Percentiles rank a stretch among this genome's conserved stretches.
These are phyloP conservation scores for Ceratocystis colombiana DNA, from an alignment of 2,329 filamentous ascomycete species.

Conservation along the genomic window DNA sequence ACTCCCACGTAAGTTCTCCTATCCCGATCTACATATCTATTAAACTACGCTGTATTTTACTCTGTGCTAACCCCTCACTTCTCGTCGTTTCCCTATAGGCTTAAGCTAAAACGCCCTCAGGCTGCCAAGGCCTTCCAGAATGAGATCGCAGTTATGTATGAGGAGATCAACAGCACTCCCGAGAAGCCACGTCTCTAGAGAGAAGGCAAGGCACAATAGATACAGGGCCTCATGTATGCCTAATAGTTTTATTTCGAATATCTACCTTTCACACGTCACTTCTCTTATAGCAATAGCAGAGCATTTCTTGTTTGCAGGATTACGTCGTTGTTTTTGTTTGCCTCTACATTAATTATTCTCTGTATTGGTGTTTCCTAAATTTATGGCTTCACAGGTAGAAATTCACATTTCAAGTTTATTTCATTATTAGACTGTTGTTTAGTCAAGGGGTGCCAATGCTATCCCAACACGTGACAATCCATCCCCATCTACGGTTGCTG, in stretches of 20 bases:
- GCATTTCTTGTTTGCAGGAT: not conserved
- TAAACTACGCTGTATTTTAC: not conserved
- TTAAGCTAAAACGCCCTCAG: slow-evolving; percentile 52
- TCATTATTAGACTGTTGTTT: no score
- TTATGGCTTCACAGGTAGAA: not conserved
- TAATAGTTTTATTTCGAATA: not conserved
- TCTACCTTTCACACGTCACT: not conserved
- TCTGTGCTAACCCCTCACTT: not conserved
- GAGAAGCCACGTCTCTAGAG: slow-evolving; percentile 21
- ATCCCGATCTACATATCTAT: not conserved
- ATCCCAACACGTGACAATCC: not conserved
- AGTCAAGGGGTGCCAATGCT: not conserved
- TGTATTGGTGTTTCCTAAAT: not conserved
- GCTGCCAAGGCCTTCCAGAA: slow-evolving; percentile 43
- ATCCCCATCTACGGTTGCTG: not conserved
- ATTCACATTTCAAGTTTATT: not conserved
- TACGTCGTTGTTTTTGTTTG: not conserved
- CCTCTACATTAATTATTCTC: not conserved
- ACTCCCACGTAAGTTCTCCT: slow-evolving; percentile 65
- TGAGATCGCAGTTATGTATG: slow-evolving; percentile 49
- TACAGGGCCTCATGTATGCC: not conserved
- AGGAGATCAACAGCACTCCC: slow-evolving; percentile 37
- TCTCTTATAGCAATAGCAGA: not conserved
- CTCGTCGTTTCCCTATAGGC: slow-evolving; percentile 32
- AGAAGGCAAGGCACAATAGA: not conserved